phyloP scores from a whole-genome alignment of 164 flowering plant genomes.

The Warburgia ugandensis region DNA sequence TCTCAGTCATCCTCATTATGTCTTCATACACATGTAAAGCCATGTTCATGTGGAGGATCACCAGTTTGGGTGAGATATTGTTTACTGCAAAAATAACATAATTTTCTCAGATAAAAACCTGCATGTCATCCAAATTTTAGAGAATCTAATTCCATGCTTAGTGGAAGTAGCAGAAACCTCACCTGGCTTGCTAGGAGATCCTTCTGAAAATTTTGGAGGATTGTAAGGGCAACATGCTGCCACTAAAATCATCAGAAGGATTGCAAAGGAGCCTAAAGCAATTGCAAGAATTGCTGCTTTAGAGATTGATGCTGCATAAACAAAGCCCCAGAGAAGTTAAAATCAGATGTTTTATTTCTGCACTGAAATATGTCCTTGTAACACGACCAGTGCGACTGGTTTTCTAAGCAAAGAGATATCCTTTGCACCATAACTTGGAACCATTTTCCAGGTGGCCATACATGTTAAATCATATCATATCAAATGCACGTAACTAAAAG shows the following conservation, averaged over 20 bases:
- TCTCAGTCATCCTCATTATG: constrained; percentile 99
- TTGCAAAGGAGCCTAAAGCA: constrained; percentile 70
- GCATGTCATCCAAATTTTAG: too few relatives aligned
- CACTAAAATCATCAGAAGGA: constrained; percentile 78
- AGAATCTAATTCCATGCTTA: too few relatives aligned
- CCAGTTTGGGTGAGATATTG: constrained; percentile 83
- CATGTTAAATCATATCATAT: too few relatives aligned
- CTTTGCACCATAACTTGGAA: too few relatives aligned
- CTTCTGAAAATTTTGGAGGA: constrained; percentile 47
- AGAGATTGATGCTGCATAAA: constrained; percentile 68
- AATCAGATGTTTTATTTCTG: too few relatives aligned
- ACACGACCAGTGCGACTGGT: too few relatives aligned
- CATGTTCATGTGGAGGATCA: constrained; percentile 97
- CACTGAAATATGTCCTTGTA: too few relatives aligned
- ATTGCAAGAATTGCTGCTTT: constrained; percentile 92
- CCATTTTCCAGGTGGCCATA: too few relatives aligned
- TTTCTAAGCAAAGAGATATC: too few relatives aligned
- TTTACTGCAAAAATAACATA: constrained; percentile 25
- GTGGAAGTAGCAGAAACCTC: too few relatives aligned
- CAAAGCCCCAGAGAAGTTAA: too few relatives aligned
- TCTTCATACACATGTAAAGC: constrained; percentile 96
- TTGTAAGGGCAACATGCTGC: constrained; percentile 71
- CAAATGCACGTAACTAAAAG: too few relatives aligned
- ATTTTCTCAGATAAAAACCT: not conserved
- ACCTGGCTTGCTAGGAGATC: constrained; percentile 79